These are phyloP conservation scores for Magnolia changhungtana DNA, from an alignment of 164 flowering plant genomes.

Conservation along the genomic window DNA sequence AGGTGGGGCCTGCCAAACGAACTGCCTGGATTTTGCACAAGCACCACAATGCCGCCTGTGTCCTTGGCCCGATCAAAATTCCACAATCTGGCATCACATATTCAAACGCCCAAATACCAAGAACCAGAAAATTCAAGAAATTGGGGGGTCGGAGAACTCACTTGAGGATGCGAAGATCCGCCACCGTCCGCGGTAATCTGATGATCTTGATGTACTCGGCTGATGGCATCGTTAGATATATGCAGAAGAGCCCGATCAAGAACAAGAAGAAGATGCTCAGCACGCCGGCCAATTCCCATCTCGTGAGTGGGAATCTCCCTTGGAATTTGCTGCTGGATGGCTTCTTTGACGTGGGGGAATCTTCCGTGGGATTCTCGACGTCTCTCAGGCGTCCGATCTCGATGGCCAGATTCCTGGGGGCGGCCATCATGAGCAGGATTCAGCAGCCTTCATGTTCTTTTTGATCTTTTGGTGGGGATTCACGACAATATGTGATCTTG, in stretches of 20 bases:
- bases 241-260: conserved; percentile 50
- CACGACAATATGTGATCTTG: not conserved
- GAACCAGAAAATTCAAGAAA: not conserved
- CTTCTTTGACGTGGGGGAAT: conserved; percentile 58
- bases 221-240: conserved; percentile 78
- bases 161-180: conserved; percentile 90
- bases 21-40: no score
- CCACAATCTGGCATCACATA: not conserved
- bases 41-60: no score
- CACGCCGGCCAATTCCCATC: conserved; percentile 69
- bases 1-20: no score
- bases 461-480: not conserved
- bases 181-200: conserved; percentile 64
- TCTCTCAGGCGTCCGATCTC: conserved; percentile 26
- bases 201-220: conserved; percentile 59
- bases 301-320: conserved; percentile 55
- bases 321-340: conserved; percentile 34
- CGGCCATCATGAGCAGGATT: conserved; percentile 14
- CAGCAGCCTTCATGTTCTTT: not conserved
- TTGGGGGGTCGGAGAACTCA: conserved; percentile 22
- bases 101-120: not conserved
- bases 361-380: conserved; percentile 33
- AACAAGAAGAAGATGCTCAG: conserved; percentile 60
- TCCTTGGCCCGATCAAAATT: not conserved
- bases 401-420: conserved; percentile 16